Conservation (phyloP, 1,284 basidiomycete species). For the Gymnopus androsaceus region DNA sequence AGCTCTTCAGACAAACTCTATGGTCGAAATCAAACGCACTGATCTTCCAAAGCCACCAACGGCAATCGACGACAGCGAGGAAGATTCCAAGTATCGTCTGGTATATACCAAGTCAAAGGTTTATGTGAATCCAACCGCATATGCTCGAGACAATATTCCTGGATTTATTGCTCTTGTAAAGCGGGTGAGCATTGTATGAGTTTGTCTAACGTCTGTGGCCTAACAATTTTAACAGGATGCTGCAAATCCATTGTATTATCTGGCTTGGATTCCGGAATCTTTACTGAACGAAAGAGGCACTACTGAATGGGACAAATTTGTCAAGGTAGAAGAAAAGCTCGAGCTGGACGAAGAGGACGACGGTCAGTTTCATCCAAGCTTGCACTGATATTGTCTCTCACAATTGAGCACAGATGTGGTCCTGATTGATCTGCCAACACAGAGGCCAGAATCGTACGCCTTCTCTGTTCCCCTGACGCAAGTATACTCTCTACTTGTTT, state of each 20-base stretch:
- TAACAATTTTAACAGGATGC: slow-evolving; percentile 58
- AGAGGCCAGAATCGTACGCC: slow-evolving; percentile 86
- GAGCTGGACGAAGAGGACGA: slow-evolving; percentile 67
- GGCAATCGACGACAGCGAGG: slow-evolving; percentile 28
- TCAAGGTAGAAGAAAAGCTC: slow-evolving; percentile 73
- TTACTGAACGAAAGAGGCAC: slow-evolving; percentile 75
- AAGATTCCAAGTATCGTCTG: slow-evolving; percentile 69
- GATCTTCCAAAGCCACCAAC: slow-evolving; percentile 24
- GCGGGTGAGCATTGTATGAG: slow-evolving; percentile 50
- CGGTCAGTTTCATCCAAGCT: slow-evolving; percentile 44
- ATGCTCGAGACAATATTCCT: slow-evolving; percentile 89
- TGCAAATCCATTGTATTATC: slow-evolving; percentile 68
- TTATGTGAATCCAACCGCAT: slow-evolving; percentile 91
- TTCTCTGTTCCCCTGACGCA: slow-evolving; percentile 90
- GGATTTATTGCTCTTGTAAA: slow-evolving; percentile 91
- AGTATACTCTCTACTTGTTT: slow-evolving; percentile 88
- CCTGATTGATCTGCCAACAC: slow-evolving; percentile 74
- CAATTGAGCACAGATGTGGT: slow-evolving; percentile 59
- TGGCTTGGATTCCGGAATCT: slow-evolving; percentile 86
- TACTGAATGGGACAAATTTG: slow-evolving; percentile 83
- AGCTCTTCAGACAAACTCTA: slow-evolving; percentile 54
- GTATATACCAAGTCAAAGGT: slow-evolving; percentile 91
- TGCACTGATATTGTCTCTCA: slow-evolving; percentile 8
- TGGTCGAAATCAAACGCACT: slow-evolving; percentile 76
- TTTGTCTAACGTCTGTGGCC: slow-evolving; percentile 13